These are phyloP conservation scores for Berberis vulgaris DNA, from an alignment of 164 flowering plant species.

Conservation along the genomic window DNA sequence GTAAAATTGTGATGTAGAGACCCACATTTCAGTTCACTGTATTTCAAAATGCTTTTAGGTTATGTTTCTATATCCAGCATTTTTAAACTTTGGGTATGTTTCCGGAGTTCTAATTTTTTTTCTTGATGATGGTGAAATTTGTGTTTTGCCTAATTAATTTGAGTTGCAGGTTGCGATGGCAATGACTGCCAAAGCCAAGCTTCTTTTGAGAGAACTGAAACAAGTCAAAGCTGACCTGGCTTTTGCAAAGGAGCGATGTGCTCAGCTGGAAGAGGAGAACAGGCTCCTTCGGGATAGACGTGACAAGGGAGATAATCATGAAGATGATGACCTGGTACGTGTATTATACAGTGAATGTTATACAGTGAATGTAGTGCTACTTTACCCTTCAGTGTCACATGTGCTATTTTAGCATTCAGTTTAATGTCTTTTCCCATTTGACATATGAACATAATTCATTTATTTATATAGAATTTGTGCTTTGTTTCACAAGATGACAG, in stretches of 20 bases:
- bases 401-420: no score
- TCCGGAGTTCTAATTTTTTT: background rate
- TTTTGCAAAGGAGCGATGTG: slow-evolving; percentile 77
- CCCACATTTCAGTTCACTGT: no score
- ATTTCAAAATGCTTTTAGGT: no score
- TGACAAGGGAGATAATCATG: slow-evolving; percentile 65
- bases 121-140: slow-evolving; percentile 15
- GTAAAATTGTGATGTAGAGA: no score
- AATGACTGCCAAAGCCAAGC: slow-evolving; percentile 94
- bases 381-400: no score
- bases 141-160: slow-evolving; percentile 18
- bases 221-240: slow-evolving; percentile 91
- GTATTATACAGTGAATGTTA: background rate
- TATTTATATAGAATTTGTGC: no score
- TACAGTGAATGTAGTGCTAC: background rate
- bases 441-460: no score
- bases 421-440: no score
- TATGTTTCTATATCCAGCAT: no score
- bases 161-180: slow-evolving; percentile 86
- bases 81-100: no score
- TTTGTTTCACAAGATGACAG: no score
- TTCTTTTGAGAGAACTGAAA: slow-evolving; percentile 86
- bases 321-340: slow-evolving; percentile 90
- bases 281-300: slow-evolving; percentile 61
- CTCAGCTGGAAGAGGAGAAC: slow-evolving; percentile 97